Evolutionary conservation across 306 rosid species (phyloP), one percentile per base, ranked within the genome.

Genomic region (Cotoneaster glaucophyllus): DNA sequence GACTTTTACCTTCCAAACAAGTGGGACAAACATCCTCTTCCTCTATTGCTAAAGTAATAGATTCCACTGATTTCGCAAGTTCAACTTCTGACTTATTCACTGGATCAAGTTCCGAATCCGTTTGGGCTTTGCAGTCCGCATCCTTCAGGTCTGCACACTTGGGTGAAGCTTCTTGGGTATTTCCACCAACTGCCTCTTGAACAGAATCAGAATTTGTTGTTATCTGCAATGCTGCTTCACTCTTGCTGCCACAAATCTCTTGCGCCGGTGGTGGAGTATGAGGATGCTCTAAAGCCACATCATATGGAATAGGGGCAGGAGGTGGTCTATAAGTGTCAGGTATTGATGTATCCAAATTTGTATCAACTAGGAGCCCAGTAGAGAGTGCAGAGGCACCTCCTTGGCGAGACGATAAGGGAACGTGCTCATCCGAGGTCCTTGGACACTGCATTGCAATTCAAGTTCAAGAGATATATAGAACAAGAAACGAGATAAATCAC

Each of bases 291-390:
- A 73, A n/a, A 25, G 89, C 78, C 71, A 82, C 90, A 66, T 87
- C 82, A 84, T 84, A 92, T 69, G 97, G 98, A 37, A 88, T 82
- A 78, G 99, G 98, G 74, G 89, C 85, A 34, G 98, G 96, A 76
- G 99, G 98, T 5, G 97, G 83, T 84, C 93, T 96, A 70, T 88
- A 88, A 65, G 93, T 90, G 82, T 92, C 98, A 52, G 97, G 99
- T 72, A 85, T 88, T 64, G 96, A 85, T 39, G 98, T 92, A 57
- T 92, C 97, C 77, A 92, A 90, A 80, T 90, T 96, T 18, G 97
- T 88, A 82, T 92, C 98, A 29, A 96, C 97, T 34, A 92, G 90
- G 39, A 88, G 93, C 75, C 93, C 87, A 5, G 86, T 65, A 65
- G 98, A 74, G 76, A 87, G 82, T 76, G 83, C 82, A 72, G 93